Evolutionary conservation across 2,329 filamentous ascomycete genomes (phyloP), one percentile per base, ranked within the genome.

Genomic region (Colletotrichum destructivum): DNA sequence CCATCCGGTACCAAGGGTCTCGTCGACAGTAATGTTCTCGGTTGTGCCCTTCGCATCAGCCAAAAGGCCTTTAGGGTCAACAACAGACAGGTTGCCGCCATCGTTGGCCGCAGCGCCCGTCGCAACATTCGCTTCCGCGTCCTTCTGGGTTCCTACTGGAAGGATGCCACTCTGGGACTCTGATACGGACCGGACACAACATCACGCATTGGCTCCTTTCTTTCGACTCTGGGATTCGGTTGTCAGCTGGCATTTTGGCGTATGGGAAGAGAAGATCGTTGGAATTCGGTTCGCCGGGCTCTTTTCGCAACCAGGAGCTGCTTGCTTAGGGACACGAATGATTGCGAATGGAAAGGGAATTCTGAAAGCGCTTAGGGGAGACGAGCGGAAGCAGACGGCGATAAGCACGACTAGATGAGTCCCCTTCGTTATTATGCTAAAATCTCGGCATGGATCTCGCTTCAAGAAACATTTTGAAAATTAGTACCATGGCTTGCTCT

Each of bases 61-160:
- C 1, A 0, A 0, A 2, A 2, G 1, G 55, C 35, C 1, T n/a
- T 7, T 3, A 3, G 2, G 12, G 3, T 42, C n/a, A 57, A 23
- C 35, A 5, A 7, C 3, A 9, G 23, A n/a, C 12, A 16, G 2
- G 1, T 42, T 4, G 6, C 35, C 1, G 6, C 2, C 12, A 16
- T 57, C 6, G 1, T 23, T 12, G 38, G 35, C 4, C 7, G 5
- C 5, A 1, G 42, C 2, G 38, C 12, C 2, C 55, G 55, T 2
- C 55, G 13, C 15, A 6, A 11, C 9, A 31, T 57, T 4, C 38
- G 55, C 35, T 57, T 57, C 38, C 55, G 55, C 9, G 13, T 57
- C 8, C 55, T 57, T 11, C 13, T 57, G 21, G n/a, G 9, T 12
- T 57, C 55, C 21, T 38, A 38, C 38, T 57, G 55, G 55, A 57